Evolutionary conservation across 139 green algal genomes (phyloP), one percentile per base, ranked within the genome.

Genomic region (Closterium sp.): DNA sequence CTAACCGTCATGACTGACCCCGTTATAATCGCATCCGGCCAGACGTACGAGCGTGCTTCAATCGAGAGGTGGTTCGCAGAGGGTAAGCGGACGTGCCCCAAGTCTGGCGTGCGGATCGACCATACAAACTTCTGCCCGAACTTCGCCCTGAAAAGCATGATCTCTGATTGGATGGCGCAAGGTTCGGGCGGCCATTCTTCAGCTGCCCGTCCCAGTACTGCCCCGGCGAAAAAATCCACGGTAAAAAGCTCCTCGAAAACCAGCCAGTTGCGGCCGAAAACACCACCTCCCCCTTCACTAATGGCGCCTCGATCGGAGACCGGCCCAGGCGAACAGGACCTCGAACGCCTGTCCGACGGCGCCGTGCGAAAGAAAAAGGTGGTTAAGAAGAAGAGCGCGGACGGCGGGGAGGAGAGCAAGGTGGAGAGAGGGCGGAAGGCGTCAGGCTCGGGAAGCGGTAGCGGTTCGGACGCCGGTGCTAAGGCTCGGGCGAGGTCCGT

Each of bases 11-110:
- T 94, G 91, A 84, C 69, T 21, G 91, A 94, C 88, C 91, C 91
- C 64, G 91, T 94, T 12, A 90, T 93, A 25, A 94, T 94, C 38
- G 91, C 89, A n/a, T 93, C 91, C 10, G 91, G 91, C 28, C 88
- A 94, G 91, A 94, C 91, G 84, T 94, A 93, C 32, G 91, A 94
- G 88, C 36, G 91, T 28, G 89, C 88, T 28, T 92, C 90, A n/a
- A 94, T 94, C 85, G 76, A 87, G 31, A 55, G 38, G 66, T 93
- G 90, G 90, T 87, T 93, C 31, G 87, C n/a, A 5, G 87, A 90
- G 36, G 84, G 90, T 23, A 89, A 93, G 35, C 92, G 34, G 86
- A 85, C 34, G 21, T 93, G 90, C 5, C 90, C 90, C 23, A 90
- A 90, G 86, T 92, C 90, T 25, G 38, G 36, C 8, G 33, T 83